phyloP scores from a whole-genome alignment of 805 yeast species.

The Starmerella stellata region DNA sequence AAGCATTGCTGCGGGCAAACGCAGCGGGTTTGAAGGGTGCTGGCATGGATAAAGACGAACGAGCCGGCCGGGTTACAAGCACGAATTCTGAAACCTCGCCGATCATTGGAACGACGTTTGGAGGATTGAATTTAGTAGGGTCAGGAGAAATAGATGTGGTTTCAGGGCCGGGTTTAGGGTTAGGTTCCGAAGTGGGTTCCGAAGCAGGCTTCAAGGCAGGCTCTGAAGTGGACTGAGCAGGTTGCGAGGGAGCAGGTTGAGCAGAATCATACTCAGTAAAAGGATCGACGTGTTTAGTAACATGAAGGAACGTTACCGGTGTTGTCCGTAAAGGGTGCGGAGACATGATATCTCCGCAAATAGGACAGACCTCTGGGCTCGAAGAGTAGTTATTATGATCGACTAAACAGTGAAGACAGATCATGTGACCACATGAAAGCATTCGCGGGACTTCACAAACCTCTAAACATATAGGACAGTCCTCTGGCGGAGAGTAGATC shows the following conservation, averaged over 20 bases:
- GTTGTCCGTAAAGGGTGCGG: conserved; percentile 1
- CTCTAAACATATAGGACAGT: conserved; percentile 82
- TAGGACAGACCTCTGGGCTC: conserved; percentile 14
- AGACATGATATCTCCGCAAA: conserved; percentile 13
- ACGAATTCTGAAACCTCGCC: conserved; percentile 15
- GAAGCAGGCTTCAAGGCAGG: too few relatives aligned
- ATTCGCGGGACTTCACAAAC: conserved; percentile 82
- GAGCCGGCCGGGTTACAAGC: conserved; percentile 9
- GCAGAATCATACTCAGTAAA: too few relatives aligned
- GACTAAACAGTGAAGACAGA: conserved; percentile 68
- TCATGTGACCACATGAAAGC: conserved; percentile 86
- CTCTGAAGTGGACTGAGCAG: too few relatives aligned
- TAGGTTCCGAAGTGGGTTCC: too few relatives aligned
- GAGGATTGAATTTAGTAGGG: too few relatives aligned
- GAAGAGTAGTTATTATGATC: conserved; percentile 38
- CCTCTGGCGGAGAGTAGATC: conserved; percentile 51
- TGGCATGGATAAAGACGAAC: conserved; percentile 10
- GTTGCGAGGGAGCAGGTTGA: too few relatives aligned
- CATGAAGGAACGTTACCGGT: conserved; percentile 15
- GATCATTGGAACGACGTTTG: conserved; percentile 7
- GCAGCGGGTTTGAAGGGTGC: conserved; percentile 4
- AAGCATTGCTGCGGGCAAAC: conserved; percentile 5
- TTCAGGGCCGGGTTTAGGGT: too few relatives aligned
- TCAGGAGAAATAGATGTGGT: too few relatives aligned
- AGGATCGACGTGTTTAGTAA: not conserved